Conservation (phyloP, 768 basidiomycete species). For the Auricularia sp. region DNA sequence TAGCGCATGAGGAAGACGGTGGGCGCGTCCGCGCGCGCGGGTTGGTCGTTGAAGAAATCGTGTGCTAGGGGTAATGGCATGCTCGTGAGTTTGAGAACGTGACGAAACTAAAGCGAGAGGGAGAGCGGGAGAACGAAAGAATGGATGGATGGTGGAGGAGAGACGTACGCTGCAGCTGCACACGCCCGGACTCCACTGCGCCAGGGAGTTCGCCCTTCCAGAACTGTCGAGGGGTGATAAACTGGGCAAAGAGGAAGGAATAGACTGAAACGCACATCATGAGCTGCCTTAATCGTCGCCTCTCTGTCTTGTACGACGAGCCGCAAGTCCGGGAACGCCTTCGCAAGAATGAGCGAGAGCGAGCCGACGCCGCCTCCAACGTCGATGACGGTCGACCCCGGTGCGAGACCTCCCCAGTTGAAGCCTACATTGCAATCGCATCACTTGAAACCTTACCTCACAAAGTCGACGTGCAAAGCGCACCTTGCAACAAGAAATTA, state of each 20-base stretch:
- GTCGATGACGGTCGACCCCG: conserved; percentile 14
- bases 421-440: neutral
- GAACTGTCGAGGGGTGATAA: neutral
- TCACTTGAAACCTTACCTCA: neutral
- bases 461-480: neutral
- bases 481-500: neutral
- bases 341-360: conserved; percentile 8
- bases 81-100: conserved; percentile 14
- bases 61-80: conserved; percentile 11
- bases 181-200: conserved; percentile 6
- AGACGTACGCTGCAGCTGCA: conserved; percentile 4
- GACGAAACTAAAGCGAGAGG: neutral
- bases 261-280: neutral
- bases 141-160: neutral
- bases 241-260: neutral
- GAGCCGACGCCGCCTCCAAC: conserved; percentile 17
- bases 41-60: neutral
- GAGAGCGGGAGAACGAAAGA: too few species aligned
- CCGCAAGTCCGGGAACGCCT: conserved; percentile 6
- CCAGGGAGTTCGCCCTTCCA: conserved; percentile 6
- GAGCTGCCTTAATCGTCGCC: conserved; percentile 11
- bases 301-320: conserved; percentile 15
- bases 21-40: neutral
- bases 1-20: conserved; percentile 10
- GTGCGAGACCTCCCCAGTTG: conserved; percentile 5